A percentile compares a stretch with the other conserved stretches of the same genome.
These are phyloP conservation scores for Dothistroma septosporum DNA, from an alignment of 2,329 filamentous ascomycete genomes.

Conservation along the genomic window DNA sequence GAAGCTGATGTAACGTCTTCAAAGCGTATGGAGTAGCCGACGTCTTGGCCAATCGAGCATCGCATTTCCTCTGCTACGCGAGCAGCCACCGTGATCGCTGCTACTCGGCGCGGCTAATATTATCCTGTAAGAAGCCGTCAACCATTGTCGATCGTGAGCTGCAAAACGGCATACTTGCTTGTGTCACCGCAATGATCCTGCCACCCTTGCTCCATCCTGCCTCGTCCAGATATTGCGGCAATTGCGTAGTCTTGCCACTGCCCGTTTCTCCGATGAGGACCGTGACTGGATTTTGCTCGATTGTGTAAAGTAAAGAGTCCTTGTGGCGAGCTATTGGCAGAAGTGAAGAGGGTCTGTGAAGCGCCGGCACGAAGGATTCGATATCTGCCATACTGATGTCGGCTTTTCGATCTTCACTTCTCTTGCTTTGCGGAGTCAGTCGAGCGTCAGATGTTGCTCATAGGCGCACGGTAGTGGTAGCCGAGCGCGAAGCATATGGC, in stretches of 20 bases:
- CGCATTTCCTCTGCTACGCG: slow-evolving; percentile 86
- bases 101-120: slow-evolving; percentile 75
- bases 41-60: slow-evolving; percentile 79
- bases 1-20: slow-evolving; percentile 84
- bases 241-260: slow-evolving; percentile 91
- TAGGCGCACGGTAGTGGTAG: not conserved
- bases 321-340: slow-evolving; percentile 84
- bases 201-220: slow-evolving; percentile 85
- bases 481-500: too few relatives aligned
- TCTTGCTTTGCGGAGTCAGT: not conserved
- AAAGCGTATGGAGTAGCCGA: slow-evolving; percentile 84
- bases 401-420: not conserved
- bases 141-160: slow-evolving; percentile 10
- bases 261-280: slow-evolving; percentile 93
- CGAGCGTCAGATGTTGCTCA: not conserved
- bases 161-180: slow-evolving; percentile 56
- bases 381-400: slow-evolving; percentile 33
- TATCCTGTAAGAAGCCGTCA: slow-evolving; percentile 34
- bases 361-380: slow-evolving; percentile 63
- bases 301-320: slow-evolving; percentile 73
- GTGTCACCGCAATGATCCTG: slow-evolving; percentile 81
- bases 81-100: slow-evolving; percentile 82
- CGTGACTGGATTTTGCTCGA: slow-evolving; percentile 79
- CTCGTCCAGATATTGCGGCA: slow-evolving; percentile 84
- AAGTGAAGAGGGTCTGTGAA: slow-evolving; percentile 79